Evolutionary conservation across 768 basidiomycete species (phyloP).

Genomic region (Lentinula guzmanii): DNA sequence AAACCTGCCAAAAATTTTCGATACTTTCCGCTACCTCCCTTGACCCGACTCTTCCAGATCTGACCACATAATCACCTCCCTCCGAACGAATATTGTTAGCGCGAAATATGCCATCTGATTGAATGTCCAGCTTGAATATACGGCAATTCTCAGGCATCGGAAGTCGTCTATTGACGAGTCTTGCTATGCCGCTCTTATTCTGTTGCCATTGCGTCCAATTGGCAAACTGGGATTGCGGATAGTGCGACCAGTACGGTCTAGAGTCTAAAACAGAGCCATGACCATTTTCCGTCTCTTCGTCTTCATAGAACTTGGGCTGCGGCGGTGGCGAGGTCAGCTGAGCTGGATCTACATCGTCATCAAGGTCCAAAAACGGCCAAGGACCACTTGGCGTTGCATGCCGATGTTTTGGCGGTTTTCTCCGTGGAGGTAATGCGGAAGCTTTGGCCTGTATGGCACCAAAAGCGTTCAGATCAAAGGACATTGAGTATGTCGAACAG

Average conservation of each 20-base stretch:
- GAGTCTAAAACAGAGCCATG: neutral
- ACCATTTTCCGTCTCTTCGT: neutral
- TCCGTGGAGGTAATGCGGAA: slow-evolving; percentile 9
- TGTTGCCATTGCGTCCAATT: slow-evolving; percentile 36
- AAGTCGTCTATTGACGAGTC: slow-evolving; percentile 5
- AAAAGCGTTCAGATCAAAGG: neutral
- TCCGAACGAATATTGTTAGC: slow-evolving; percentile 7
- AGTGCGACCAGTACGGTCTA: slow-evolving; percentile 21
- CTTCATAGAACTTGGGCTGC: neutral
- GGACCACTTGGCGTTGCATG: slow-evolving; percentile 34
- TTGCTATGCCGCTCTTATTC: slow-evolving; percentile 23
- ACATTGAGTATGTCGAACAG: neutral
- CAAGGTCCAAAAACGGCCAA: slow-evolving; percentile 37
- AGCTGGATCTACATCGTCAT: slow-evolving; percentile 15
- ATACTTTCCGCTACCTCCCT: slow-evolving; percentile 10
- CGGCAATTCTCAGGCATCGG: neutral
- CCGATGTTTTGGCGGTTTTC: slow-evolving; percentile 19
- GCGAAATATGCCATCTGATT: slow-evolving; percentile 8
- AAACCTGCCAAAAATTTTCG: slow-evolving; percentile 20
- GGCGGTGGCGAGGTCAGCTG: neutral
- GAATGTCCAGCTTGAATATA: slow-evolving; percentile 11
- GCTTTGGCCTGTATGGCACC: neutral
- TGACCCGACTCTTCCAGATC: slow-evolving; percentile 11
- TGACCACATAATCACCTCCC: slow-evolving; percentile 5
- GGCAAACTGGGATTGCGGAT: slow-evolving; percentile 34